These are phyloP conservation scores for Ogataea pignaliae DNA, from an alignment of 805 yeast genomes.

Conservation along the genomic window DNA sequence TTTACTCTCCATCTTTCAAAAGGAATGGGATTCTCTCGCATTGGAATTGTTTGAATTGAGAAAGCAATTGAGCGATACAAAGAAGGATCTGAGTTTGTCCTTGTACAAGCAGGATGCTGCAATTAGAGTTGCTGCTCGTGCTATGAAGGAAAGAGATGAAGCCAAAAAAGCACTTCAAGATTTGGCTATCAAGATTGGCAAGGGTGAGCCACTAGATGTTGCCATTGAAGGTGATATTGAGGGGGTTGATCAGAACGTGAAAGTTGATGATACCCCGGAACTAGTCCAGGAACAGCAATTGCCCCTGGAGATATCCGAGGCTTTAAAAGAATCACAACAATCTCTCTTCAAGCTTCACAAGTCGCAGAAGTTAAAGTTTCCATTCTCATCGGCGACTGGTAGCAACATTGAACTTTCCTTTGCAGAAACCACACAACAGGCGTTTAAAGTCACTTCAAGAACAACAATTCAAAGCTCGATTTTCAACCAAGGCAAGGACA, in stretches of 20 bases:
- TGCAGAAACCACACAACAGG: not conserved
- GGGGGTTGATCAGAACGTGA: constrained; percentile 18
- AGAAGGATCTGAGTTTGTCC: constrained; percentile 71
- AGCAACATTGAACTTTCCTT: not conserved
- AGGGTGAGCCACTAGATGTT: constrained; percentile 10
- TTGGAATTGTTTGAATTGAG: constrained; percentile 74
- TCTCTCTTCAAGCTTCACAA: constrained; percentile 19
- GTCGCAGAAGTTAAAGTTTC: constrained; percentile 14
- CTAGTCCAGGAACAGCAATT: too few species aligned
- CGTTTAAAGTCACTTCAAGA: not conserved
- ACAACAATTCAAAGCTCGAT: not conserved
- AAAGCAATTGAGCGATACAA: constrained; percentile 60
- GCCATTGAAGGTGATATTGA: constrained; percentile 17
- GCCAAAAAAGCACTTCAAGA: constrained; percentile 61
- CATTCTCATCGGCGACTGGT: constrained; percentile 6
- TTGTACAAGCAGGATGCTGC: constrained; percentile 90
- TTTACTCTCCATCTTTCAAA: constrained; percentile 68
- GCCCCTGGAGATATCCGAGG: too few species aligned
- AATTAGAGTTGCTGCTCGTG: constrained; percentile 72
- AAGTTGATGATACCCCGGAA: not conserved
- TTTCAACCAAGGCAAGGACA: not conserved
- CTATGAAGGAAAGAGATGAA: constrained; percentile 72
- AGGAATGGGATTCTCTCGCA: constrained; percentile 86
- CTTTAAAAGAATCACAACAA: constrained; percentile 10
- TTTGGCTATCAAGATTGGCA: constrained; percentile 40